These are phyloP conservation scores for Conringia planisiliqua DNA, from an alignment of 345 rosid genomes.

Conservation along the genomic window DNA sequence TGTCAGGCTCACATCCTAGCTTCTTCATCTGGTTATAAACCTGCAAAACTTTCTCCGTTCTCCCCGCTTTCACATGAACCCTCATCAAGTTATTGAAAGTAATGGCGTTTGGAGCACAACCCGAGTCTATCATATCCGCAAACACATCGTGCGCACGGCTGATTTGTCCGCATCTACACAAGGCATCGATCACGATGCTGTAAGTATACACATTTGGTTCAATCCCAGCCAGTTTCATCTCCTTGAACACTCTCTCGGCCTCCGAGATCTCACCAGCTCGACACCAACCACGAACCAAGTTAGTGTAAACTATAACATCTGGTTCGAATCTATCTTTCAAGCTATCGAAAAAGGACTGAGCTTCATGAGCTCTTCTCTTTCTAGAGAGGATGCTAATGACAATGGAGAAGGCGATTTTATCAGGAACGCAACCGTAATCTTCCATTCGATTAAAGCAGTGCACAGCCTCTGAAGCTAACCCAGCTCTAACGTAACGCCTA, in stretches of 20 bases:
- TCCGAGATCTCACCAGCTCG: slow-evolving; percentile 61
- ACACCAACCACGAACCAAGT: slow-evolving; percentile 83
- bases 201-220: slow-evolving; percentile 84
- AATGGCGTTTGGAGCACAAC: slow-evolving; percentile 65
- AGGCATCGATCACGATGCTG: slow-evolving; percentile 73
- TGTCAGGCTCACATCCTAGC: slow-evolving; percentile 60
- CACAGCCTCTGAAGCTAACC: slow-evolving; percentile 82
- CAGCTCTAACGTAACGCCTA: slow-evolving; percentile 86
- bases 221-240: slow-evolving; percentile 71
- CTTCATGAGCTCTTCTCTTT: slow-evolving; percentile 76
- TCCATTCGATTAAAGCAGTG: slow-evolving; percentile 92
- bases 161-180: slow-evolving; percentile 83
- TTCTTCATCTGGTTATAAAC: slow-evolving; percentile 93
- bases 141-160: slow-evolving; percentile 86
- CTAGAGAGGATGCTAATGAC: slow-evolving; percentile 62
- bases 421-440: slow-evolving; percentile 76
- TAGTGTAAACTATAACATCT: slow-evolving; percentile 76
- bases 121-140: slow-evolving; percentile 80
- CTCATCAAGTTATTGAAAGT: slow-evolving; percentile 89
- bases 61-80: slow-evolving; percentile 79
- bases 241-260: slow-evolving; percentile 75
- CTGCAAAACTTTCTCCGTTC: slow-evolving; percentile 87
- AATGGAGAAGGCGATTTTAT: slow-evolving; percentile 67
- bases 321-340: slow-evolving; percentile 61
- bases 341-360: slow-evolving; percentile 71